Conservation (phyloP, 768 basidiomycete genomes). For the Lactarius pseudohatsudake region DNA sequence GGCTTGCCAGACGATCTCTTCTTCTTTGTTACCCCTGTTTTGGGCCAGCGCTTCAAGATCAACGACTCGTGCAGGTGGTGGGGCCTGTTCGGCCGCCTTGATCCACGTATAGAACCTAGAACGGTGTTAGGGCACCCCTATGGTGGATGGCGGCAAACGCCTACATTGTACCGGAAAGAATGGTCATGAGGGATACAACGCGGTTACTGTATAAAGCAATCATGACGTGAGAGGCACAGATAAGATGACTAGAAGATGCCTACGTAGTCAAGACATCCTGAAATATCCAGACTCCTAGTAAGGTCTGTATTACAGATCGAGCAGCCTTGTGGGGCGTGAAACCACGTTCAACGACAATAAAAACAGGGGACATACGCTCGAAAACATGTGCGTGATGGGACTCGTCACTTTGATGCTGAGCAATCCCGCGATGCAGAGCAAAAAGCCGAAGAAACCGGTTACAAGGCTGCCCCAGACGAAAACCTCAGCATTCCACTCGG, state of each 20-base stretch:
- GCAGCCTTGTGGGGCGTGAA: conserved; percentile 52
- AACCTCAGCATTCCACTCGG: conserved; percentile 49
- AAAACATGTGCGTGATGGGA: conserved; percentile 86
- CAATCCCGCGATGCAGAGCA: conserved; percentile 76
- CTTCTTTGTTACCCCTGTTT: conserved; percentile 31
- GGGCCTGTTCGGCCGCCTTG: conserved; percentile 40
- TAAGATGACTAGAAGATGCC: conserved; percentile 26
- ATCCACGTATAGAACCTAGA: conserved; percentile 60
- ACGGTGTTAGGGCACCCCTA: conserved; percentile 1
- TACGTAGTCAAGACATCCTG: conserved; percentile 71
- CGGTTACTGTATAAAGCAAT: conserved; percentile 23
- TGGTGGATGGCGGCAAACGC: conserved; percentile 28
- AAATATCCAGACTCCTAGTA: conserved; percentile 77
- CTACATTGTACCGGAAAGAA: conserved; percentile 67
- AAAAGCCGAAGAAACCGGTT: conserved; percentile 78
- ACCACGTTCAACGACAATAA: background rate
- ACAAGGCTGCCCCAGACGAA: conserved; percentile 66
- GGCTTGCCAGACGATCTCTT: conserved; percentile 34
- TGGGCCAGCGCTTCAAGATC: conserved; percentile 43
- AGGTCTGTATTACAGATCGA: conserved; percentile 79
- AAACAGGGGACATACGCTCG: conserved; percentile 50
- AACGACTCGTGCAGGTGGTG: conserved; percentile 34
- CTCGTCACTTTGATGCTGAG: conserved; percentile 81
- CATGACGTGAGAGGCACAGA: conserved; percentile 1
- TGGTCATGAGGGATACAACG: conserved; percentile 47